Conservation (phyloP, 2,329 filamentous ascomycete genomes). For the Aspergillus nomiae region DNA sequence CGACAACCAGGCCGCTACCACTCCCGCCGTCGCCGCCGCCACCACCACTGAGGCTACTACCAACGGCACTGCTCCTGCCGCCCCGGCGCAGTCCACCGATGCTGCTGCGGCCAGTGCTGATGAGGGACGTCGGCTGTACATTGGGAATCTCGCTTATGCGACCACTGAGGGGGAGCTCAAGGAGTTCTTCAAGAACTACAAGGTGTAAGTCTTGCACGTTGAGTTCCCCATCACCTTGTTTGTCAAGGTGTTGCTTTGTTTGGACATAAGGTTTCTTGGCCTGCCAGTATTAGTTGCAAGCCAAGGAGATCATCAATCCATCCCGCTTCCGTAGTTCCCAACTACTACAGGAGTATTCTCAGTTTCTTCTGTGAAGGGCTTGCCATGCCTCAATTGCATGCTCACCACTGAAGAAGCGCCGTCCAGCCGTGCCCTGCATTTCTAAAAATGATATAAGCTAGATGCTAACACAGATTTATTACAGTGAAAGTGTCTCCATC, state of each 20-base stretch:
- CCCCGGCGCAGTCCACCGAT: slow-evolving; percentile 69
- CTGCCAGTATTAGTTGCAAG: background rate
- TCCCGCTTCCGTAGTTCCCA: background rate
- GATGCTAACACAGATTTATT: slow-evolving; percentile 37
- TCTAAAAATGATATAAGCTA: background rate
- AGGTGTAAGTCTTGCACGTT: slow-evolving; percentile 73
- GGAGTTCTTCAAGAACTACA: slow-evolving; percentile 99
- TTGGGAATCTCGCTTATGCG: slow-evolving; percentile 99
- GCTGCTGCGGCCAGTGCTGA: slow-evolving; percentile 95
- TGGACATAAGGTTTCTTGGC: slow-evolving; percentile 6
- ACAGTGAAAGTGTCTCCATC: slow-evolving; percentile 96
- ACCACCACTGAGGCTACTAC: slow-evolving; percentile 55
- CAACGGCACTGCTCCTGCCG: slow-evolving; percentile 65
- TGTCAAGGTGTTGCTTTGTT: slow-evolving; percentile 8
- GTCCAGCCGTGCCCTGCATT: background rate
- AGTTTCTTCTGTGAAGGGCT: background rate
- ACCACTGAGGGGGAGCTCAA: slow-evolving; percentile 99
- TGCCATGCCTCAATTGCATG: background rate
- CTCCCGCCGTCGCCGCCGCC: slow-evolving; percentile 40
- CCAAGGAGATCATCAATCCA: background rate
- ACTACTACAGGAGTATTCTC: background rate
- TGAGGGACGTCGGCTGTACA: slow-evolving; percentile 98
- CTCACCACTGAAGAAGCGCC: background rate
- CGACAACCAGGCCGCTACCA: slow-evolving; percentile 63
- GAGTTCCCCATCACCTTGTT: slow-evolving; percentile 13